Evolutionary conservation across 164 flowering plant species (phyloP), one percentile per base, ranked within the genome.

Genomic region (Umbilicus rupestris): DNA sequence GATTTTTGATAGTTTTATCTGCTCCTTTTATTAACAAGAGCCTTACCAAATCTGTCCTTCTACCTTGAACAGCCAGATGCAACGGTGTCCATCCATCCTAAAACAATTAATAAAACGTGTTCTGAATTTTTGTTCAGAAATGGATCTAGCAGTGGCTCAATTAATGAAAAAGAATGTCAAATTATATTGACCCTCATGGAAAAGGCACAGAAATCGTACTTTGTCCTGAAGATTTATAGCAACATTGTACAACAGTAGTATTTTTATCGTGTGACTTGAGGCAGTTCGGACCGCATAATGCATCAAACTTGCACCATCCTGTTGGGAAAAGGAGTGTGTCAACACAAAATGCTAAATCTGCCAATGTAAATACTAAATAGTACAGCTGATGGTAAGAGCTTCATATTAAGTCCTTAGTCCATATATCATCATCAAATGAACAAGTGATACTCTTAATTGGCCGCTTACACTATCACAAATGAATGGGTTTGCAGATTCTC

Each of bases 21-120:
- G 98, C 97, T 72, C 97, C 95, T 79, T 89, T 94, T 37, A 94
- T 85, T 59, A 94, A 76, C 73, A 94, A 77, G 67, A 94, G 95
- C 77, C 82, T 81, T 73, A 90, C 87, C 39, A 87, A 22, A 79
- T 90, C 98, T 19, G 90, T 87, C 79, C 97, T 81, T 68, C 83
- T 82, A 29, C 87, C 69, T 80, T 87, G 97, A 68, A 94, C 93
- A 68, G 95, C 97, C 52, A 94, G 79, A 80, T 94, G 98, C 69
- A 94, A 68, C 20, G 98, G 96, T 39, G 97, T 90, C 98, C 98
- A 90, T 6, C 98, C 98, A 77, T 87, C 89, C 98, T 94, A 76
- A 31, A 70, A 71, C 50, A 33, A 44, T 35, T 2, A 37, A 57
- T 6, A 26, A 35, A 30, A 39, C 10, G 26, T 22, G 55, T 30